phyloP scores from a whole-genome alignment of 2,329 filamentous ascomycete genomes.

The Ascochyta rabiei region DNA sequence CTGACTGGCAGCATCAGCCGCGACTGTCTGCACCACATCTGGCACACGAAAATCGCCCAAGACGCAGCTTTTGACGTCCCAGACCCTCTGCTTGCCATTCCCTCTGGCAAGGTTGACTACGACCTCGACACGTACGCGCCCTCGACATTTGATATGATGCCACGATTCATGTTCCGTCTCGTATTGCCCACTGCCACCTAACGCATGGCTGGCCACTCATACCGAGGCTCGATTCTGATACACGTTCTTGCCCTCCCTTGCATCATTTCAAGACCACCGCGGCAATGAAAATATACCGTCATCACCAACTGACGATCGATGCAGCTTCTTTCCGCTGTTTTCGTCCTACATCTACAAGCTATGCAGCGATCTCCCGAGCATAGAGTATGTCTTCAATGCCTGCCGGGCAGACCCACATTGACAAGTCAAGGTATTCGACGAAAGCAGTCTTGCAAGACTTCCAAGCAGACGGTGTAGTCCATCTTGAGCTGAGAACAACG shows the following conservation, averaged over 20 bases:
- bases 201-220: background rate
- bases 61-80: constrained; percentile 61
- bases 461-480: constrained; percentile 71
- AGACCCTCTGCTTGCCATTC: constrained; percentile 73
- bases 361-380: constrained; percentile 65
- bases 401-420: constrained; percentile 1
- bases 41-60: constrained; percentile 63
- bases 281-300: no score
- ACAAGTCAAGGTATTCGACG: constrained; percentile 60
- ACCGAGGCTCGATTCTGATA: constrained; percentile 13
- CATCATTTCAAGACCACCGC: background rate
- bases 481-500: constrained; percentile 81
- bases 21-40: constrained; percentile 75
- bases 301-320: constrained; percentile 21
- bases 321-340: constrained; percentile 77
- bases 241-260: constrained; percentile 7
- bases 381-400: constrained; percentile 59
- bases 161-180: constrained; percentile 14
- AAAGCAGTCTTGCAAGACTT: constrained; percentile 65
- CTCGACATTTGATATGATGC: constrained; percentile 1
- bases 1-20: constrained; percentile 79
- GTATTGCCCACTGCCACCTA: constrained; percentile 10
- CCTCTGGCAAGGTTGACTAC: constrained; percentile 72
- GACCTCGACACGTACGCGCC: constrained; percentile 67
- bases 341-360: constrained; percentile 80